Base-by-base conservation (phyloP, 805 yeast genomes). In the Diddensiella caesifluorescens region DNA sequence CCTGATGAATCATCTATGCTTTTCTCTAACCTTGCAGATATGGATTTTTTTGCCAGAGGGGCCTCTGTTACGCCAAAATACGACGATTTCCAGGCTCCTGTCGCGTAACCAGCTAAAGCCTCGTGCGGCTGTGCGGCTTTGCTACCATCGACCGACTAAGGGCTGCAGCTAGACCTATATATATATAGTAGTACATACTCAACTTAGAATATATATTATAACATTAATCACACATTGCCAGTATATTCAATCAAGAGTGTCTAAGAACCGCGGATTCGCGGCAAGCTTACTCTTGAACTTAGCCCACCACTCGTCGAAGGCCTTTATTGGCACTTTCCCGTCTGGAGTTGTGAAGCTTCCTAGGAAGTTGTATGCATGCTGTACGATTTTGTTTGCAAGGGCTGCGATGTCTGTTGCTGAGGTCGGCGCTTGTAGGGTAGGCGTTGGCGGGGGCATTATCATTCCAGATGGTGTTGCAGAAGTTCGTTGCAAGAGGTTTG, bases 221-320 rank as follows among this genome's bases (percentile, higher is more conserved):
- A n/a, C n/a, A n/a, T n/a, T n/a, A n/a, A n/a, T 30, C 13, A 15
- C 10, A n/a, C 13, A n/a, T n/a, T 15, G n/a, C n/a, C n/a, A n/a
- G n/a, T 12, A 13, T 29, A 20, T 30, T 47, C 47, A 60, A 38
- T 59, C 60, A 13, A 64, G 46, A 22, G 68, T 70, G 47, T 86
- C 85, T 38, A 90, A 62, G 58, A 87, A 89, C 41, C 75, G 77
- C 1, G 96, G 97, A 57, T 90, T 94, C 47, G 82, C 83, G 7
- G 76, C 71, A 45, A 92, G 54, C 56, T 83, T 80, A 4, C 74
- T 63, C 60, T 76, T 84, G 64, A 92, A 90, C 62, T 87, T 89
- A 50, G 74, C 80, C 98, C 98, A 65, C 98, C 98, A 90, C 30
- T 75, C 81, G 58, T 90, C 94, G 55, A 90, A 90, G 32, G 79